Base-by-base conservation (phyloP, 1,139 yeast species). In the Yamadazyma dushanensis region DNA sequence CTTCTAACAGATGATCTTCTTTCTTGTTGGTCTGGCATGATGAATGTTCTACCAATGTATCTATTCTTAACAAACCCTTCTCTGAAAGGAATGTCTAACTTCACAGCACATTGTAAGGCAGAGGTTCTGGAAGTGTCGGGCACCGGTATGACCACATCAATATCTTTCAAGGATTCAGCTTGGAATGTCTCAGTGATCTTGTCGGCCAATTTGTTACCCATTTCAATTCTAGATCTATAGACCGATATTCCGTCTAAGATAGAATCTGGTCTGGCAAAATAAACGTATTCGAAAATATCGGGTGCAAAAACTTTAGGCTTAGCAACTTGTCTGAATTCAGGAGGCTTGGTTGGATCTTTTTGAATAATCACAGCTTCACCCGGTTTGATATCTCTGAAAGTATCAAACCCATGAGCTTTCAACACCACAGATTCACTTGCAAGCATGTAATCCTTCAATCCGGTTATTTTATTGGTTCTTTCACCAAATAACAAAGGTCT, bases 51-150 rank as follows among this genome's bases (percentile, higher is more conserved):
- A 24, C 98, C 98, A 44, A 92, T 95, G 55, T 92, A 92, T 54
- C 97, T 78, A 68, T 92, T 92, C 63, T 92, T 92, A 45, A 92
- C 95, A 56, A 92, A 94, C 17, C 97, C 99, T 66, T 92, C 99
- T 57, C 97, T 79, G 65, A 88, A 94, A 14, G 96, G 95, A 26
- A 88, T 60, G 36, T 79, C 77, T 45, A 92, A 72, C 32, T 79
- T 69, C 26, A 85, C 92, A 2, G 98, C 92, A 64, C 96, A 84
- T 59, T 92, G 95, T 45, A 90, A 66, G 1, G 98, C 98, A 20
- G 96, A 83, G 30, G 95, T 90, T 60, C 97, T 78, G 7, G 97
- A 82, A 11, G 98, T 94, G 59, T 92, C 99, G 8, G 99, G 99
- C 7, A 92, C 98, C 1, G 98, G 97, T 37, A 92, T 88, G 29